phyloP scores from a whole-genome alignment of 2,329 filamentous ascomycete species.

The Paracoccidioides brasiliensis region DNA sequence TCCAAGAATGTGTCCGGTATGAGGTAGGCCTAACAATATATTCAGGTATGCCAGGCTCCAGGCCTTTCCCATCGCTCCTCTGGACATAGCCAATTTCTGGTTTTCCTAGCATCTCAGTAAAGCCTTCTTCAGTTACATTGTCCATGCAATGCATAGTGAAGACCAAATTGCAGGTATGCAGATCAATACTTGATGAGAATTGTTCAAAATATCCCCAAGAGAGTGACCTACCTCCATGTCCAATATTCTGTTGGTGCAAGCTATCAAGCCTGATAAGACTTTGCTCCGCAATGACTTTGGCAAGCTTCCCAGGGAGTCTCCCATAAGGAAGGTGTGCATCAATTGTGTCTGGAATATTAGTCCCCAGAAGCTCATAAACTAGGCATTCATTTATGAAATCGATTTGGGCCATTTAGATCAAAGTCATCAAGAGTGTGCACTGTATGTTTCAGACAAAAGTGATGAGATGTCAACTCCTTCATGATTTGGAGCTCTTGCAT shows the following conservation, averaged over 20 bases:
- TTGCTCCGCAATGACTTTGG: constrained; percentile 31
- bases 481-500: constrained; percentile 10
- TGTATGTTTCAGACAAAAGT: constrained; percentile 17
- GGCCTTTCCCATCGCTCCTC: constrained; percentile 14
- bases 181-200: constrained; percentile 14
- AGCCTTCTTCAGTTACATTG: constrained; percentile 10
- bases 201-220: constrained; percentile 4
- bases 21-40: constrained; percentile 16
- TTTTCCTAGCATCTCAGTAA: constrained; percentile 15
- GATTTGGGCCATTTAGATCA: constrained; percentile 31
- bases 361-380: constrained; percentile 30
- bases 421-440: constrained; percentile 28
- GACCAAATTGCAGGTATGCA: constrained; percentile 19
- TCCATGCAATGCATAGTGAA: constrained; percentile 14
- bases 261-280: constrained; percentile 24
- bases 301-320: constrained; percentile 30
- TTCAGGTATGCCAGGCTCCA: constrained; percentile 13
- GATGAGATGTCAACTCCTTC: not conserved
- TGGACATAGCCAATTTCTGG: constrained; percentile 16
- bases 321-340: constrained; percentile 21
- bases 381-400: constrained; percentile 30
- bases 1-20: constrained; percentile 9
- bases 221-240: constrained; percentile 25
- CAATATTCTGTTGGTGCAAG: constrained; percentile 29
- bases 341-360: constrained; percentile 27